Conservation (phyloP, 139 green algal genomes). For the Coelastrella sp. region DNA sequence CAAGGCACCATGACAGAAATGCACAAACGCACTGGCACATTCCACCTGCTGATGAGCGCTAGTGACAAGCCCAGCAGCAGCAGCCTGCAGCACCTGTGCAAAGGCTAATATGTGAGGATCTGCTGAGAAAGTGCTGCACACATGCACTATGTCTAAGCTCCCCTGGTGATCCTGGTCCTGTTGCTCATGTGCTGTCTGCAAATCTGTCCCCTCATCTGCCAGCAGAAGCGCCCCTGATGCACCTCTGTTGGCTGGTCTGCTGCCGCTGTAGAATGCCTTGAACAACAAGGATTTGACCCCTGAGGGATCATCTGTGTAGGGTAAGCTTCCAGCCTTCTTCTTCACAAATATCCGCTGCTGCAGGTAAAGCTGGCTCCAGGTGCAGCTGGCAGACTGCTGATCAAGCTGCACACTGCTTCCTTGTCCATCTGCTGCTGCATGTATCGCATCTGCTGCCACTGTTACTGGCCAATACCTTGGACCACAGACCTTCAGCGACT, state of each 20-base stretch:
- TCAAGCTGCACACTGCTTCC: background rate
- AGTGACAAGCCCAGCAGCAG: background rate
- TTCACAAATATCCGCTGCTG: constrained; percentile 78
- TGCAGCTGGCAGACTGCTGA: constrained; percentile 10
- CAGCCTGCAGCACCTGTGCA: constrained; percentile 53
- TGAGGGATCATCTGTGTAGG: constrained; percentile 76
- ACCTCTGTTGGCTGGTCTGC: background rate
- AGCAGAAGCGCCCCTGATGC: background rate
- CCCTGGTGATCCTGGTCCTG: background rate
- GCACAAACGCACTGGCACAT: constrained; percentile 34
- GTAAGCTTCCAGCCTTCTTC: constrained; percentile 72
- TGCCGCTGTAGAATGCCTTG: constrained; percentile 60
- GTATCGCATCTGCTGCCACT: constrained; percentile 26
- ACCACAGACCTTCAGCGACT: constrained; percentile 67
- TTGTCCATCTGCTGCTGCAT: background rate
- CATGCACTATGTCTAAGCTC: constrained; percentile 68
- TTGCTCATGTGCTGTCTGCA: background rate
- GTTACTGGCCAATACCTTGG: constrained; percentile 82
- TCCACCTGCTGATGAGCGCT: background rate
- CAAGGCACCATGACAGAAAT: constrained; percentile 65
- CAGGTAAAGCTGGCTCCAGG: constrained; percentile 34
- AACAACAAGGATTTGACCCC: constrained; percentile 79
- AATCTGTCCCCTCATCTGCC: background rate
- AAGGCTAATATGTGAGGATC: constrained; percentile 79
- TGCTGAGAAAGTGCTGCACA: constrained; percentile 78